Conservation (phyloP, 2,329 filamentous ascomycete species). For the Fusarium abutilonis region DNA sequence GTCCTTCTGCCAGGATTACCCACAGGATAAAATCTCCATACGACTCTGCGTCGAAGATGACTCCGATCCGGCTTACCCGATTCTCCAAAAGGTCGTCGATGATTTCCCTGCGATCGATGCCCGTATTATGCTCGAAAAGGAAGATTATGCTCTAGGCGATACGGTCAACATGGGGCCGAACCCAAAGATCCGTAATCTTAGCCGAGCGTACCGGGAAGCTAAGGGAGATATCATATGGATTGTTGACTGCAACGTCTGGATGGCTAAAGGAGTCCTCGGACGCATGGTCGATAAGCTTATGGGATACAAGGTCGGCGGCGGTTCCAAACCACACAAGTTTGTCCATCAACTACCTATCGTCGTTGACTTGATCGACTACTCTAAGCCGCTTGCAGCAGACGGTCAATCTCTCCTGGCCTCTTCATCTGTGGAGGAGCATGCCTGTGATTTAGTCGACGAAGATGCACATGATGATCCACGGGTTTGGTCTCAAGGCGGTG, state of each 20-base stretch:
- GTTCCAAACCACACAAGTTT: conserved; percentile 78
- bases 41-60: conserved; percentile 82
- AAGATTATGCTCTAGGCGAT: conserved; percentile 74
- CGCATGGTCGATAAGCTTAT: conserved; percentile 90
- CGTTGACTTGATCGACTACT: conserved; percentile 70
- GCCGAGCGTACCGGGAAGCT: conserved; percentile 88
- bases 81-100: conserved; percentile 74
- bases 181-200: conserved; percentile 98
- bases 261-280: conserved; percentile 78
- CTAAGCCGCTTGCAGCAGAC: conserved; percentile 28
- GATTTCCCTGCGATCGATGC: conserved; percentile 80
- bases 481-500: conserved; percentile 67
- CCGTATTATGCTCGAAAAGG: conserved; percentile 79
- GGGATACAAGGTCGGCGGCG: conserved; percentile 67
- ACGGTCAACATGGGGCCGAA: conserved; percentile 82
- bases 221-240: conserved; percentile 92
- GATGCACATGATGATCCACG: conserved; percentile 41
- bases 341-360: conserved; percentile 93
- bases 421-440: conserved; percentile 43
- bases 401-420: conserved; percentile 49
- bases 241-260: conserved; percentile 96
- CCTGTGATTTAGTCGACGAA: conserved; percentile 38
- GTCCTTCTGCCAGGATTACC: conserved; percentile 85
- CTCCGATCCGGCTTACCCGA: conserved; percentile 78
- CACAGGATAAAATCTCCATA: conserved; percentile 77